Base-by-base conservation (phyloP, 1,284 basidiomycete genomes). In the Clitocybe nebularis region DNA sequence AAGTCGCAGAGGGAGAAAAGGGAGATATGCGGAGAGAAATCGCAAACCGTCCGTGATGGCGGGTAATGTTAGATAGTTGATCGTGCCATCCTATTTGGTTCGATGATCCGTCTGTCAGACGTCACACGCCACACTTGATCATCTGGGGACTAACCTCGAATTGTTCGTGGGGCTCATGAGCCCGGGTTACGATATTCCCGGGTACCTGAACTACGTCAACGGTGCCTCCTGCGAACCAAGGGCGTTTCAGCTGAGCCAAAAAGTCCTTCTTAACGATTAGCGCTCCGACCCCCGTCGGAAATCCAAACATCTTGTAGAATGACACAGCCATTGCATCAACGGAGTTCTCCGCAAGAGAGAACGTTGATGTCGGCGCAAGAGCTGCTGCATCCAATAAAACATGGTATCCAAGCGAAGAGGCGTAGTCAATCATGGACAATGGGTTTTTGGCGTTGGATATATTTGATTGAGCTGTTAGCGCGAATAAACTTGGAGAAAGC, bases 221-320 rank as follows among this genome's bases (percentile, higher is more conserved):
- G 0, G 79, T 87, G 0, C 89, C 89, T 11, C 89, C 89, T 1
- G 89, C 79, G 56, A 92, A 92, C 86, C 89, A 92, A 0, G 86
- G 85, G 2, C 84, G 72, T 48, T 75, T 66, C 36, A 89, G 68
- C 38, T 67, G 65, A 2, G 60, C 60, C 34, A 88, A 62, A 54
- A 88, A 84, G 4, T 72, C 70, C 52, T 82, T 79, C 59, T 82
- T 86, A 32, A 85, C 80, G 13, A 93, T 62, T 1, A 93, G 69
- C 13, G 86, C 86, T 22, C 89, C 89, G 32, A 92, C 77, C 1
- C 89, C 89, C 0, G 89, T 93, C 5, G 89, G 89, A 53, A 81
- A 91, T 21, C 89, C 89, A 48, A 90, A 89, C 81, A 91, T 89
- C 54, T 93, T 93, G 69, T 93, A 93, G 54, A 91, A 89, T 29